Base-by-base conservation (phyloP, 1,284 basidiomycete genomes). In the Spongiforma sp. region DNA sequence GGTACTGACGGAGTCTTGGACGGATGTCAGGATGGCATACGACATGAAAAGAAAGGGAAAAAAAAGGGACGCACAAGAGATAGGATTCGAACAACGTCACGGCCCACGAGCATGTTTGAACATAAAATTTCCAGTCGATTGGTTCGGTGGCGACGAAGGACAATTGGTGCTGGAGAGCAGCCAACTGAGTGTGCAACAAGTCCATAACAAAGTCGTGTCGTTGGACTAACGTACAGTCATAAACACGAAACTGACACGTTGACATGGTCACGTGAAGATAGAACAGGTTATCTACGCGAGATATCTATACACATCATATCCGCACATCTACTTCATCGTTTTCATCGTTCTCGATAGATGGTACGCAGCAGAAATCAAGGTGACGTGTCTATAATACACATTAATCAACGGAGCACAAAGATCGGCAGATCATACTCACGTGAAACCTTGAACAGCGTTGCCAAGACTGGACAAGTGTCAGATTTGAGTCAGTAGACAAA, bases 381-480 rank as follows among this genome's bases (percentile, higher is more conserved):
- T 93, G 68, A 93, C 91, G 67, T 93, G 91, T 30, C 90, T 92
- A 58, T n/a, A 10, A 57, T 46, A 24, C 24, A 41, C 21, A 26
- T 69, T 52, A 59, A 21, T 41, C 14, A 59, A 3, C 8, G 10
- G 2, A 5, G 4, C 21, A 5, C 54, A 37, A 55, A 33, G 33
- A 34, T 54, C 30, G 39, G 64, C 58, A 41, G 3, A 46, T 55
- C 28, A 53, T 32, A 86, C 89, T 69, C 78, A 93, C 89, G 92
- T 94, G 77, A 94, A 94, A 28, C 92, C 93, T 77, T 94, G 92
- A n/a, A 93, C 91, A 5, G 91, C 89, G 68, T 94, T 93, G 7
- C 92, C 92, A 37, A 94, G 82, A 10, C 90, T 92, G 52, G 19
- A 28, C 12, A 46, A 28, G 34, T 10, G 46, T 65, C 24, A 67